Evolutionary conservation across 306 rosid genomes (phyloP).

Genomic region (Heteromeles arbutifolia): DNA sequence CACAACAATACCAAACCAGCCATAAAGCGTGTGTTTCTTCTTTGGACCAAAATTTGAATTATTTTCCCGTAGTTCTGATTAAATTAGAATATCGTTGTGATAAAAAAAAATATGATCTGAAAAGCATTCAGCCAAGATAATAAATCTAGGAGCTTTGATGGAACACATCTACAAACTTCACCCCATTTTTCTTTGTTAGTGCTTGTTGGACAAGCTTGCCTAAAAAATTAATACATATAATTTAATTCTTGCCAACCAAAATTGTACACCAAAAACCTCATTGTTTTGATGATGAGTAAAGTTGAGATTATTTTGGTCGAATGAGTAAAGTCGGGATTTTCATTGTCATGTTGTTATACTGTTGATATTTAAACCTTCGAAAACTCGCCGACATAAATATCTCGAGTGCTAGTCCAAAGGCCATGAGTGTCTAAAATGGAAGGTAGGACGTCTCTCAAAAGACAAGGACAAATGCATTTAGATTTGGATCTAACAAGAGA

Average conservation of each 20-base stretch:
- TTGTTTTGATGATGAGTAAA: not conserved
- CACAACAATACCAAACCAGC: too few species aligned
- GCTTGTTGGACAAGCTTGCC: not conserved
- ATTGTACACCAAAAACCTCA: not conserved
- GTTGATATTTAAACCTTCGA: not conserved
- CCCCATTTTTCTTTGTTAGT: not conserved
- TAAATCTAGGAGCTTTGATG: not conserved
- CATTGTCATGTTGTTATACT: too few species aligned
- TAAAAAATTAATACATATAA: too few species aligned
- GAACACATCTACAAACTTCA: not conserved
- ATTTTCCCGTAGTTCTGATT: too few species aligned
- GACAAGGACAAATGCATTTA: conserved; percentile 2
- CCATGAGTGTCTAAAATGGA: not conserved
- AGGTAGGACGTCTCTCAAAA: not conserved
- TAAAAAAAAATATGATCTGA: not conserved
- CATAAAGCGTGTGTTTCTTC: not conserved
- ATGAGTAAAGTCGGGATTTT: not conserved
- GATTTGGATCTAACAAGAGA: conserved; percentile 1
- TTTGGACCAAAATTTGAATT: not conserved
- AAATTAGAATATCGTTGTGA: too few species aligned
- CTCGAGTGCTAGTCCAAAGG: not conserved
- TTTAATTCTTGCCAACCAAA: not conserved
- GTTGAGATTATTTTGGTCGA: not conserved
- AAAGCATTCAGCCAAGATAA: not conserved
- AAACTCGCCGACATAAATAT: not conserved